Base-by-base conservation (phyloP, 2,329 filamentous ascomycete genomes). In the Penicillium oxalicum region DNA sequence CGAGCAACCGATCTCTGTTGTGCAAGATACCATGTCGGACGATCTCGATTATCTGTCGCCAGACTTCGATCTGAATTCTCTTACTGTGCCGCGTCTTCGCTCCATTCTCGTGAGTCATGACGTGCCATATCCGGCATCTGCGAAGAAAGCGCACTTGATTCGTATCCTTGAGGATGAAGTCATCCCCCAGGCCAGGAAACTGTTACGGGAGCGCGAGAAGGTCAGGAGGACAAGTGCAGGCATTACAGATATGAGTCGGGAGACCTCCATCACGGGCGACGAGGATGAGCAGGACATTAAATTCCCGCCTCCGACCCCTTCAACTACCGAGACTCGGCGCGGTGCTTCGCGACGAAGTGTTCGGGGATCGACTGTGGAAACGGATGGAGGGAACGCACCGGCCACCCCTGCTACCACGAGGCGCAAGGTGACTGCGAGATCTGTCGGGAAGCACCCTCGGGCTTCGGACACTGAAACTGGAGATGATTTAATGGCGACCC, bases 41-140 rank as follows among this genome's bases (percentile, higher is more conserved):
- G 87, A 91, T 58, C 71, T 85, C 58, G 87, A 89, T 58, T 98
- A 97, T 67, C 83, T 97, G 29, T 83, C 91, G 64, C 80, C 88
- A 47, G 88, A 81, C 61, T 97, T 96, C 67, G 89, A 98, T 67
- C 83, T 93, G 18, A 78, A 79, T 64, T 82, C 80, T 55, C 80
- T 97, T 55, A 97, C 90, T 1, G 83, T 97, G 43, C 90, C 93
- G 27, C 86, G 87, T 40, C 77, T 98, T 60, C 88, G 93, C 61
- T 91, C 87, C 42, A 94, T 97, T 57, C 82, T 98, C 49, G 87
- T 97, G 62, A 86, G 83, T 56, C 88, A 98, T 73, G 87, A 90
- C 65, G 76, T 97, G 62, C 74, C 82, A 34, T 97, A 95, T 66
- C 86, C 91, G 4, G 84, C 88, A 0, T 91, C 84, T 4, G 90